Conservation (phyloP, 1,284 basidiomycete species). For the Lentinula novae-zelandiae region DNA sequence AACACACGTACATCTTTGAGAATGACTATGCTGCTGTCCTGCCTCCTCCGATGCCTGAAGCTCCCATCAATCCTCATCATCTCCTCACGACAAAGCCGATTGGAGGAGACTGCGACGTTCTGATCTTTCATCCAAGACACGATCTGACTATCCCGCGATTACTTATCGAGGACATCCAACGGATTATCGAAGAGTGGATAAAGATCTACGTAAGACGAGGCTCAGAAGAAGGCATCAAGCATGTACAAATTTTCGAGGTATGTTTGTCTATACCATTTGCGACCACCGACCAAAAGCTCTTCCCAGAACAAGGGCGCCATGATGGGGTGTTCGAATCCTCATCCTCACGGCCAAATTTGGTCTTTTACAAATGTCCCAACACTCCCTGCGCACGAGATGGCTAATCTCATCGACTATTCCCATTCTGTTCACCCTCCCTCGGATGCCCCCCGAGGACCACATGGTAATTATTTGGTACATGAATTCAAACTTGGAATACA, state of each 20-base stretch:
- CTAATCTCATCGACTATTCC: constrained; percentile 57
- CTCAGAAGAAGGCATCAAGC: constrained; percentile 61
- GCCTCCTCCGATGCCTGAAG: constrained; percentile 48
- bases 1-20: constrained; percentile 69
- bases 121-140: constrained; percentile 89
- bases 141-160: constrained; percentile 88
- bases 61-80: constrained; percentile 49
- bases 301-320: constrained; percentile 88
- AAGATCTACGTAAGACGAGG: constrained; percentile 65
- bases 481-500: neutral
- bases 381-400: constrained; percentile 64
- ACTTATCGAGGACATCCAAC: constrained; percentile 54
- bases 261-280: constrained; percentile 11
- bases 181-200: constrained; percentile 78
- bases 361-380: constrained; percentile 75
- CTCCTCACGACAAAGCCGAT: constrained; percentile 72
- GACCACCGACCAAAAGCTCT: neutral
- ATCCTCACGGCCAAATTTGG: constrained; percentile 95
- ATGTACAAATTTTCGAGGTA: constrained; percentile 90
- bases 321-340: constrained; percentile 97
- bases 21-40: constrained; percentile 89
- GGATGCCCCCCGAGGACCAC: constrained; percentile 53
- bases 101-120: constrained; percentile 84
- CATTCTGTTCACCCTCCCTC: constrained; percentile 30
- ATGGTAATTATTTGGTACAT: constrained; percentile 30